Base-by-base conservation (phyloP, 176 grass and related monocot genomes). In the Elaeis guineensis region DNA sequence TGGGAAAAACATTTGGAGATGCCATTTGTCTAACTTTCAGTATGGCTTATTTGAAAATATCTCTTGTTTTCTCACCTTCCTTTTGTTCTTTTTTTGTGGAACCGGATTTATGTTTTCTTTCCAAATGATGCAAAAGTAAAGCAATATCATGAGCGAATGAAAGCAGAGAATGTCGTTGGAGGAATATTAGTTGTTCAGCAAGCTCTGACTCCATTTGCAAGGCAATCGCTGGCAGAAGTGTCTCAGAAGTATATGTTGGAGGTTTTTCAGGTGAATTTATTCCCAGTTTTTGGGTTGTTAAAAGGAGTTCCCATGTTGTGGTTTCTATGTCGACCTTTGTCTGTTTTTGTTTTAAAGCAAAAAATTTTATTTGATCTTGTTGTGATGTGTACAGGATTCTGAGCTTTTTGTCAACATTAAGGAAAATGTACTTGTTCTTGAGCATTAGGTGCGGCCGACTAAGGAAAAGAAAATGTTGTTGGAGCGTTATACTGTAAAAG, bases 351-450 rank as follows among this genome's bases (percentile, higher is more conserved):
- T 44, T 11, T 44, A 44, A 12, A 44, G 35, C 35, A 44, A 44
- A 44, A 44, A 3, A 0, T 44, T n/a, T 44, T 44, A 44, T 44
- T 44, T 30, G 9, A 44, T 44, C 9, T 44, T 44, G 9, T 44
- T 44, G 35, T 44, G 35, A 44, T 44, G 35, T 12, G 35, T 44
- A 44, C 35, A 97, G 87, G 93, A 92, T 72, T 54, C 78, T 16
- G 93, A 97, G 70, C 81, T 97, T 62, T 79, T 97, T 56, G 82
- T 92, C 35, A 97, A 97, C 74, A 97, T 97, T 60, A 89, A 89
- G 59, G 62, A 92, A 0, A 87, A 98, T 30, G 64, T 61, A 3
- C 79, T 98, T 17, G 79, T 98, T 26, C 87, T 84, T 9, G 73
- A 98, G 17, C 93, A 98, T 35, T 76, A 74, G 69, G 32, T 92